Evolutionary conservation across 2,329 filamentous ascomycete species (phyloP).

Genomic region (Ascochyta lentis): DNA sequence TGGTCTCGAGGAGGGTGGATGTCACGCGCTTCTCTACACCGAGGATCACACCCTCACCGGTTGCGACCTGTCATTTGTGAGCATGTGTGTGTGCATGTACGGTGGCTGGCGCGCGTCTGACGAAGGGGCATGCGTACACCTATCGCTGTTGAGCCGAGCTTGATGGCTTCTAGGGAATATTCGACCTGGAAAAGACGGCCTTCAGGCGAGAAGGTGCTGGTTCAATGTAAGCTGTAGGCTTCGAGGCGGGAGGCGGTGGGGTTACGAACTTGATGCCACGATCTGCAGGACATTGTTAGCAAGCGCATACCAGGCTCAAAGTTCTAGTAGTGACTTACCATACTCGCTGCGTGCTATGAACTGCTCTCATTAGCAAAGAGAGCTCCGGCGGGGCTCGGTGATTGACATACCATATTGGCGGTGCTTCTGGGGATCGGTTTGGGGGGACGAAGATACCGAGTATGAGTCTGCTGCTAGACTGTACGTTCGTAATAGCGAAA

Average conservation of each 20-base stretch:
- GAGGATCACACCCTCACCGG: constrained; percentile 91
- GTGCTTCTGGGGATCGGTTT: constrained; percentile 11
- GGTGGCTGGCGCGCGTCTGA: background rate
- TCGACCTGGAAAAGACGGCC: constrained; percentile 99
- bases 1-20: constrained; percentile 94
- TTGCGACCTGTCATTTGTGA: constrained; percentile 69
- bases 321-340: constrained; percentile 65
- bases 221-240: constrained; percentile 31
- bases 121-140: constrained; percentile 64
- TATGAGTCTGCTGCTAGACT: background rate
- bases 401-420: constrained; percentile 43
- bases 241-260: constrained; percentile 19
- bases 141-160: constrained; percentile 97
- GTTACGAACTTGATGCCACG: constrained; percentile 90
- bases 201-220: constrained; percentile 98
- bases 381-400: constrained; percentile 37
- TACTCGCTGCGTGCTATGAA: constrained; percentile 99
- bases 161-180: constrained; percentile 99
- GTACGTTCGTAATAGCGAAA: background rate
- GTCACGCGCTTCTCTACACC: constrained; percentile 99
- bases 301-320: constrained; percentile 14
- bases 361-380: constrained; percentile 51
- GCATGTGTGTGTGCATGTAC: background rate
- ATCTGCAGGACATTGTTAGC: constrained; percentile 63
- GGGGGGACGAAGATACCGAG: background rate